Evolutionary conservation across 2,329 filamentous ascomycete species (phyloP).

Genomic region (Xylariales sp.): DNA sequence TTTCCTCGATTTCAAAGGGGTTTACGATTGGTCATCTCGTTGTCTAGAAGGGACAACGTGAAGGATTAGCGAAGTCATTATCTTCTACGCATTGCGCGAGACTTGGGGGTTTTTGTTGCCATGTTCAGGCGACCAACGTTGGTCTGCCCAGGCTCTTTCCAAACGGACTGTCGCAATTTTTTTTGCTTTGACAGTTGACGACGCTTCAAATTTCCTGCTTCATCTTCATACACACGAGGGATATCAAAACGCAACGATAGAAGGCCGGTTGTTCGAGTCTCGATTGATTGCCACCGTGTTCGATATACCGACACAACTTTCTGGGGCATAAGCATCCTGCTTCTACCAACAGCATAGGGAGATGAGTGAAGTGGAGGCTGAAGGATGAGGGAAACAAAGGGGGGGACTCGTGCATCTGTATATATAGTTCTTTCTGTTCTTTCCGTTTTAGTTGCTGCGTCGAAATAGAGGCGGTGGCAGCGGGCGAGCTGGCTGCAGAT

Average conservation of each 20-base stretch:
- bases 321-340: too few relatives aligned
- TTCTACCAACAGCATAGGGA: too few relatives aligned
- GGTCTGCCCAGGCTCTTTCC: too few relatives aligned
- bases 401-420: conserved; percentile 4
- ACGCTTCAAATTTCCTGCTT: too few relatives aligned
- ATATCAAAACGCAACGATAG: conserved; percentile 26
- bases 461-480: conserved; percentile 1
- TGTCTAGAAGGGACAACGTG: too few relatives aligned
- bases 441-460: conserved; percentile 12
- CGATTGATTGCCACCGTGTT: too few relatives aligned
- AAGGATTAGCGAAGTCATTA: too few relatives aligned
- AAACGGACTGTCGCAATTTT: too few relatives aligned
- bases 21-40: conserved; percentile 13
- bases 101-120: not conserved
- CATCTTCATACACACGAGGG: conserved; percentile 18
- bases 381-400: not conserved
- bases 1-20: conserved; percentile 8
- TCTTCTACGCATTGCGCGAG: not conserved
- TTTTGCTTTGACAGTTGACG: conserved; percentile 8
- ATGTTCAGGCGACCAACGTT: not conserved
- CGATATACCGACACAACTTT: too few relatives aligned
- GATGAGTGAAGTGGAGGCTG: not conserved
- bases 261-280: conserved; percentile 15
- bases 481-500: conserved; percentile 4
- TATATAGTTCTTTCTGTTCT: conserved; percentile 7